Percentiles rank a stretch among this genome's conserved stretches.
Conservation (phyloP, 495 filamentous ascomycete species). For the Clohesyomyces aquaticus region DNA sequence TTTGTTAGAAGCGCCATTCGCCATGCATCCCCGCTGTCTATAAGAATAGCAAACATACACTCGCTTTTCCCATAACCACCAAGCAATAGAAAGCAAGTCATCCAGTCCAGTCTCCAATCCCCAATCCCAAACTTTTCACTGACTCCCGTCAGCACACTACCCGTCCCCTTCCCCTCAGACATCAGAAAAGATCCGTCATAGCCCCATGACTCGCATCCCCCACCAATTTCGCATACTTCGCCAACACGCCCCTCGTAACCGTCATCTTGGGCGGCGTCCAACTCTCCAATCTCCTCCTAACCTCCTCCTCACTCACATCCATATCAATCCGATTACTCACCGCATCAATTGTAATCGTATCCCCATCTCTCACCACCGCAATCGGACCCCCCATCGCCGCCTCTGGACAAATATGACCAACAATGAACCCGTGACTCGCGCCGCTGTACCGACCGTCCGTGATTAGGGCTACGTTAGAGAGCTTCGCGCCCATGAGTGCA, state of each 20-base stretch:
- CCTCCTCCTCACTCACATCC: constrained; percentile 75
- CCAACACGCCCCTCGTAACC: constrained; percentile 84
- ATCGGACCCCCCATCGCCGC: constrained; percentile 84
- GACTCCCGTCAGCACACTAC: too few species aligned
- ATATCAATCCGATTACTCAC: constrained; percentile 74
- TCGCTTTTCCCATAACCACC: background rate
- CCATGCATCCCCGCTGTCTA: background rate
- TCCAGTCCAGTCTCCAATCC: background rate
- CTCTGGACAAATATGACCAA: constrained; percentile 92
- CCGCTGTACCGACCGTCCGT: constrained; percentile 93
- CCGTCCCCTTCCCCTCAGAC: background rate
- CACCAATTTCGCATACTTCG: constrained; percentile 82
- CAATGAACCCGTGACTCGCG: constrained; percentile 93
- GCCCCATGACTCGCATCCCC: constrained; percentile 72
- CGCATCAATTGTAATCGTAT: constrained; percentile 85
- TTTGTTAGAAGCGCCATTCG: too few species aligned
- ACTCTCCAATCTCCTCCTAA: constrained; percentile 63
- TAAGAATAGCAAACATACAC: background rate
- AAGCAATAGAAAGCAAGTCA: background rate
- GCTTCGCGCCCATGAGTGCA: constrained; percentile 87
- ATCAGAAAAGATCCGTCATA: constrained; percentile 52
- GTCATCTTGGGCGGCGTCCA: constrained; percentile 76
- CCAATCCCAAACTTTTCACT: background rate
- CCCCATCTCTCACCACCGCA: constrained; percentile 77
- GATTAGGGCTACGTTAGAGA: constrained; percentile 87